phyloP scores from a whole-genome alignment of 371 early-diverging fungal species.

The Syncephalastrum racemosum region DNA sequence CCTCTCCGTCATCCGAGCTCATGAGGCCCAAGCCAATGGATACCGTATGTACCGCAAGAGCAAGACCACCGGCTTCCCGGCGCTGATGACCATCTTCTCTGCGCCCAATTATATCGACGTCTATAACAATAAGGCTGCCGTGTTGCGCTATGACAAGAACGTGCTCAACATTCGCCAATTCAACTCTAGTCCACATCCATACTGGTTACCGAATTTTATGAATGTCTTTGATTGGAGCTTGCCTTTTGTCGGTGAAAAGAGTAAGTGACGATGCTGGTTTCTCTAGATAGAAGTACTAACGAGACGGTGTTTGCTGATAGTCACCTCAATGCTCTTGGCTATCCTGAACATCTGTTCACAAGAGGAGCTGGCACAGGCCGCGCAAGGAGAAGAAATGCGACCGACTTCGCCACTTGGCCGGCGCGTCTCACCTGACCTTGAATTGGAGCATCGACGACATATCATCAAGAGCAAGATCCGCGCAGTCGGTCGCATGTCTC shows the following conservation, averaged over 20 bases:
- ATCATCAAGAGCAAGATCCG: slow-evolving; percentile 89
- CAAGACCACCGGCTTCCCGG: slow-evolving; percentile 90
- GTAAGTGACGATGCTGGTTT: slow-evolving; percentile 45
- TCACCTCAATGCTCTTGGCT: slow-evolving; percentile 93
- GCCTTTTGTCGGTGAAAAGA: slow-evolving; percentile 98
- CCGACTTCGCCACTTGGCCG: slow-evolving; percentile 1
- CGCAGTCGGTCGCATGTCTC: slow-evolving; percentile 89
- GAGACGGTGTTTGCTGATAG: slow-evolving; percentile 33
- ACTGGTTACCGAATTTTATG: slow-evolving; percentile 96
- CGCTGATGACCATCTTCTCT: slow-evolving; percentile 96
- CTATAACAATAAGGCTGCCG: slow-evolving; percentile 98
- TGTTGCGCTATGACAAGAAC: slow-evolving; percentile 94
- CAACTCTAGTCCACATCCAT: slow-evolving; percentile 89
- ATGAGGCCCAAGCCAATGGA: slow-evolving; percentile 98
- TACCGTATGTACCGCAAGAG: slow-evolving; percentile 96
- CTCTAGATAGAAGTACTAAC: neutral
- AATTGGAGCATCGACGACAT: slow-evolving; percentile 65
- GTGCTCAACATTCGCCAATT: slow-evolving; percentile 96
- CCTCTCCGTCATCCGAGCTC: slow-evolving; percentile 93
- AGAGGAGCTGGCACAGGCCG: slow-evolving; percentile 58
- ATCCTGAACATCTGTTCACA: slow-evolving; percentile 91
- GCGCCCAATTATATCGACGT: slow-evolving; percentile 98
- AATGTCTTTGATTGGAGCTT: slow-evolving; percentile 98
- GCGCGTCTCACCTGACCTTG: slow-evolving; percentile 23
- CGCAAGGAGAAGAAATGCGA: slow-evolving; percentile 30